Conservation (phyloP, 2,329 filamentous ascomycete genomes). For the Drechslera avenae region DNA sequence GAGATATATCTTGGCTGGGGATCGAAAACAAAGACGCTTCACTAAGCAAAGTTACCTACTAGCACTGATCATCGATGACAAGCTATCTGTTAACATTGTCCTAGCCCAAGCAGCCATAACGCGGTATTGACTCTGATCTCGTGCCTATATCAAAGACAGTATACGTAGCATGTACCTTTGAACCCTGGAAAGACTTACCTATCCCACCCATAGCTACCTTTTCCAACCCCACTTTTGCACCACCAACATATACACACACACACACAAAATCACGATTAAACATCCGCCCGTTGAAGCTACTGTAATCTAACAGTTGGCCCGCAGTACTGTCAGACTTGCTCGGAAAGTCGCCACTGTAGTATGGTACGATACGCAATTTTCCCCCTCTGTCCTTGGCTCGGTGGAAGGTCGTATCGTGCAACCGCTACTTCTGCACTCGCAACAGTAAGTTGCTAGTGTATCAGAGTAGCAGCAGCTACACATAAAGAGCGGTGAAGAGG, state of each 20-base stretch:
- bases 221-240: constrained; percentile 10
- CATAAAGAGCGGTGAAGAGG: constrained; percentile 34
- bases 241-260: constrained; percentile 1
- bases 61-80: neutral
- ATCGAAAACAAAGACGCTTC: constrained; percentile 8
- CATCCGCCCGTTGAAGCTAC: neutral
- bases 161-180: constrained; percentile 13
- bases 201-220: neutral
- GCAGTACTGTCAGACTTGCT: constrained; percentile 24
- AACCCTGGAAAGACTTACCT: neutral
- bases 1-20: constrained; percentile 3
- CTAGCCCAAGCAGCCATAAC: neutral
- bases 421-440: constrained; percentile 59
- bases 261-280: constrained; percentile 2
- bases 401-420: constrained; percentile 55
- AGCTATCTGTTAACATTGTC: neutral
- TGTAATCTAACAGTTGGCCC: neutral
- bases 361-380: constrained; percentile 57
- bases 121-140: neutral
- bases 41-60: neutral
- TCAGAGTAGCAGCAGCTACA: constrained; percentile 25
- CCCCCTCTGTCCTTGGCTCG: constrained; percentile 56
- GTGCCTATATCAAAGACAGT: constrained; percentile 15
- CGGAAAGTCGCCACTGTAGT: constrained; percentile 58
- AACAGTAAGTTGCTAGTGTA: constrained; percentile 58